These are phyloP conservation scores for Fusarium temperatum DNA, from an alignment of 2,329 filamentous ascomycete genomes.

Conservation along the genomic window DNA sequence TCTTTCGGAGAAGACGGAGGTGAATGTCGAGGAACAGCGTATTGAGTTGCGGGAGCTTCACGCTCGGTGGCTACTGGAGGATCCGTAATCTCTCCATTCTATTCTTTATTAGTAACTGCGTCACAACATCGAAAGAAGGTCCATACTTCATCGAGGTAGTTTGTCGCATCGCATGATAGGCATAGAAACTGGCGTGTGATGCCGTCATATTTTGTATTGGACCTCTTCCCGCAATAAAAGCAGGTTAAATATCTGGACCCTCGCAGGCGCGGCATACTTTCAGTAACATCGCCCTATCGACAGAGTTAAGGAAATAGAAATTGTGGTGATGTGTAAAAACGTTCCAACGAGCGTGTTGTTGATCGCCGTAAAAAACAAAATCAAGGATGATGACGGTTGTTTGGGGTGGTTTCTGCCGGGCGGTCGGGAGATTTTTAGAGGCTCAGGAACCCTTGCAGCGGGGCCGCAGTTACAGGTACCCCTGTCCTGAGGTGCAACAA, in stretches of 20 bases:
- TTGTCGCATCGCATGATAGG: conserved; percentile 82
- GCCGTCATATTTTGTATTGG: conserved; percentile 66
- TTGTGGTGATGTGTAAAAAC: not conserved
- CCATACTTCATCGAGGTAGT: conserved; percentile 84
- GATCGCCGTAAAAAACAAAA: conserved; percentile 24
- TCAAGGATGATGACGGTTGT: conserved; percentile 20
- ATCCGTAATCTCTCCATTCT: conserved; percentile 91
- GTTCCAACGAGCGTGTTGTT: not conserved
- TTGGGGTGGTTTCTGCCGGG: conserved; percentile 47
- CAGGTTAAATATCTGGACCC: conserved; percentile 66
- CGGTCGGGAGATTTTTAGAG: conserved; percentile 41
- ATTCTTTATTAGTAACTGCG: conserved; percentile 13
- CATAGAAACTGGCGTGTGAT: conserved; percentile 75
- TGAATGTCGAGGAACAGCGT: conserved; percentile 55
- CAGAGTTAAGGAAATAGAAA: not conserved
- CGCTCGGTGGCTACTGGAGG: conserved; percentile 70
- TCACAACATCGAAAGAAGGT: fast-evolving
- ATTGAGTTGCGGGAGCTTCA: conserved; percentile 55
- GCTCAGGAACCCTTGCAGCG: conserved; percentile 16
- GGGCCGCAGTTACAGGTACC: conserved; percentile 4
- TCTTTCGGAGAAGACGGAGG: conserved; percentile 34
- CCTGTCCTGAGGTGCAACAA: not conserved
- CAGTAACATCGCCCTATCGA: conserved; percentile 15
- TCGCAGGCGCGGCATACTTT: conserved; percentile 55
- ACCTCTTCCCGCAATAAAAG: conserved; percentile 84